Evolutionary conservation across 345 rosid species (phyloP), one percentile per base, ranked within the genome.

Genomic region (Cardamine chenopodiifolia): DNA sequence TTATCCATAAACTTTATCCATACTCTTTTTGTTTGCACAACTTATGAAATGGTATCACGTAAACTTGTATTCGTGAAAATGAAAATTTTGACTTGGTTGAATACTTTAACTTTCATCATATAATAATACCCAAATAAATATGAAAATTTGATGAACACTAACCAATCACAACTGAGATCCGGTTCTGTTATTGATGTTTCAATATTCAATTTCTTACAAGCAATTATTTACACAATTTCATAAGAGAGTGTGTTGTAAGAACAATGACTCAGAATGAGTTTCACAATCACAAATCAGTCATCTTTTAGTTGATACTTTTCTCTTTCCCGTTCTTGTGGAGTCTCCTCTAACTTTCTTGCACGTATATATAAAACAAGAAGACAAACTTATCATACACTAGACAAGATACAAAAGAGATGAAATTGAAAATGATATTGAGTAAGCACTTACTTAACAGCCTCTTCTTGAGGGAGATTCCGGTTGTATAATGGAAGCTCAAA

Each of bases 391-490:
- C 5, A 67, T 7, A 58, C 78, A 59, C 62, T 19, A 37, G 1
- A 67, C n/a, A 49, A 67, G 55, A 19, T 56, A 65, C 48, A 32
- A 44, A 73, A 56, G 37, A 54, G 31, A 65, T 56, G 77, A 54
- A 63, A 64, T 29, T 73, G 15, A 54, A 40, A n/a, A n/a, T n/a
- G n/a, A n/a, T n/a, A 14, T 22, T 4, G 5, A 5, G 0, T 12
- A 65, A 49, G 40, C 18, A 56, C 95, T 94, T 79, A 94, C 97
- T 88, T 81, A 66, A 68, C 54, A 52, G 50, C 58, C 22, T 48
- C 87, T 56, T 88, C 95, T n/a, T 73, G 82, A 39, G 91, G 88
- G 62, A 91, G 83, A 75, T 66, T 84, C 5, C 88, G 86, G 58
- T 82, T 87, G 85, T n/a, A n/a, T n/a, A n/a, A n/a, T n/a, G n/a